Evolutionary conservation across 345 rosid genomes (phyloP).

Genomic region (Firmiana major): DNA sequence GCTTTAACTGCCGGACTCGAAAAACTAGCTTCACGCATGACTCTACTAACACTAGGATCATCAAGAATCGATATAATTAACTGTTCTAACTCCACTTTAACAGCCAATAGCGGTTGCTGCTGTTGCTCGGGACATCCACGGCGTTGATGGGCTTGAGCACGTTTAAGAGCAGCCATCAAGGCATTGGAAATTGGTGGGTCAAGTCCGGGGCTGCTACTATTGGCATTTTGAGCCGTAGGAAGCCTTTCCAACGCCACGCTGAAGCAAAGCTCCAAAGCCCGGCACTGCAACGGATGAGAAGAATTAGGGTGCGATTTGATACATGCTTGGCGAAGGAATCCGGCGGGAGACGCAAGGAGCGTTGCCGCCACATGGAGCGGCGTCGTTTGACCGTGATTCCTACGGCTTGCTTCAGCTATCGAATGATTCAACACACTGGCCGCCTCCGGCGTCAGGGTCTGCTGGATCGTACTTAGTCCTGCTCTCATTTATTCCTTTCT

Average conservation of each 20-base stretch:
- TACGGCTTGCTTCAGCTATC: conserved; percentile 80
- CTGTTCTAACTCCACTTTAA: conserved; percentile 96
- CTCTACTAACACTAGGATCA: conserved; percentile 95
- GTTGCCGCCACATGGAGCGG: conserved; percentile 98
- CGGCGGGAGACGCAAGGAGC: conserved; percentile 70
- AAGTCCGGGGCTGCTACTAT: conserved; percentile 26
- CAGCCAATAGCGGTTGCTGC: conserved; percentile 91
- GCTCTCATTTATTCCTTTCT: conserved; percentile 66
- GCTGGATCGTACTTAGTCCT: conserved; percentile 90
- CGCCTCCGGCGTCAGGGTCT: conserved; percentile 97
- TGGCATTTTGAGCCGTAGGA: conserved; percentile 51
- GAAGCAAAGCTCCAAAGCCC: conserved; percentile 98
- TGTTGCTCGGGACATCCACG: conserved; percentile 99
- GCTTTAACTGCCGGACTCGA: conserved; percentile 94
- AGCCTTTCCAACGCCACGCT: conserved; percentile 96
- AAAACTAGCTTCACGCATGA: conserved; percentile 98
- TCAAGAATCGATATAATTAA: conserved; percentile 92
- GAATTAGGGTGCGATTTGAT: conserved; percentile 97
- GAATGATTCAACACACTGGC: conserved; percentile 83
- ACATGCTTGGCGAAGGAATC: conserved; percentile 93
- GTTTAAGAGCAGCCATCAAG: conserved; percentile 91
- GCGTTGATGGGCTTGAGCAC: conserved; percentile 98
- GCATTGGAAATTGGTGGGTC: conserved; percentile 97
- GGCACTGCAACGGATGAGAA: conserved; percentile 97
- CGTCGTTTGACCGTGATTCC: conserved; percentile 94